These are phyloP conservation scores for Colletotrichum orchidophilum DNA, from an alignment of 2,329 filamentous ascomycete species.

Conservation along the genomic window DNA sequence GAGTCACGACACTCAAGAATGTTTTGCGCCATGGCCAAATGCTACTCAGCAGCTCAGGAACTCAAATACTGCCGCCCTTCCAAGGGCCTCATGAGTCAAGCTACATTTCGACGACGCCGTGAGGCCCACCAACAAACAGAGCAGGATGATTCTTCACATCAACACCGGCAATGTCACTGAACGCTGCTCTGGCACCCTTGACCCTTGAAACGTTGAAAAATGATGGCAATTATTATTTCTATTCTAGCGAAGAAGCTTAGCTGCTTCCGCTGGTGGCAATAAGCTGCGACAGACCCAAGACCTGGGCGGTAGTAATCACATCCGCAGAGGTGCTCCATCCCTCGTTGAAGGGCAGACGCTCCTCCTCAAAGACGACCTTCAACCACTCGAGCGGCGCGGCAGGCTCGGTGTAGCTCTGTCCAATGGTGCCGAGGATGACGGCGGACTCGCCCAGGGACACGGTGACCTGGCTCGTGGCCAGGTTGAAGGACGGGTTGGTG, in stretches of 20 bases:
- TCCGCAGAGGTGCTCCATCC: constrained; percentile 13
- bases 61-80: background rate
- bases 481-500: constrained; percentile 22
- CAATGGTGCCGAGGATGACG: constrained; percentile 35
- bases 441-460: constrained; percentile 35
- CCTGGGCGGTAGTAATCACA: constrained; percentile 15
- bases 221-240: background rate
- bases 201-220: background rate
- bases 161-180: background rate
- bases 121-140: background rate
- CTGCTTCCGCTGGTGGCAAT: constrained; percentile 19
- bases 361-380: constrained; percentile 23
- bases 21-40: background rate
- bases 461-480: constrained; percentile 36
- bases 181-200: background rate
- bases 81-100: background rate
- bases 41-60: too few species aligned
- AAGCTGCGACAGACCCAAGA: constrained; percentile 18
- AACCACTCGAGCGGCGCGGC: constrained; percentile 27
- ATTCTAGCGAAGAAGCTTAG: background rate
- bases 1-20: background rate
- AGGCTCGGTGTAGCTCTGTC: constrained; percentile 26
- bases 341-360: constrained; percentile 28
- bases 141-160: background rate
- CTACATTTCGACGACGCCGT: background rate